Base-by-base conservation (phyloP, 768 basidiomycete genomes). In the Aureoboletus auriporus region DNA sequence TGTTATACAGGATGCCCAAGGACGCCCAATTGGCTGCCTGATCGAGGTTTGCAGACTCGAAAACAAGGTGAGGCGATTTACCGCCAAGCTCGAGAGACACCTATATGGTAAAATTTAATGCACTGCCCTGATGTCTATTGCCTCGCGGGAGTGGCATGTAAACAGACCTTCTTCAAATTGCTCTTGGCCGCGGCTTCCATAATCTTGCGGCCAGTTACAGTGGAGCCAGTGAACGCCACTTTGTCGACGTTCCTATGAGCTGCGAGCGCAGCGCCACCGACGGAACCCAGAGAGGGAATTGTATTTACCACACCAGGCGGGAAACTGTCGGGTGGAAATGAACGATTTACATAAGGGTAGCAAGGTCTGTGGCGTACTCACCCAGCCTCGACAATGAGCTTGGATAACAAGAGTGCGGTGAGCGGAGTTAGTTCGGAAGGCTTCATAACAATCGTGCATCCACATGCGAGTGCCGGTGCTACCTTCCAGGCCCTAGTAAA, bases 381-480 rank as follows among this genome's bases (percentile, higher is more conserved):
- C 86, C 92, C 92, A 35, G 92, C 91, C 69, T 93, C 89, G 52
- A 75, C 80, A 55, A 87, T 71, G 40, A 93, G 79, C 62, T 89
- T 84, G 33, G 86, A 88, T 11, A 93, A 72, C 66, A 89, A 85
- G 55, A 93, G 74, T 8, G 89, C 89, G 23, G 90, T 88, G 42
- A 93, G 72, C 10, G 90, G 89, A 1, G 87, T 90, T 46, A 91
- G 64, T 67, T 94, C 92, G 12, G 89, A 93, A 3, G 93, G 91
- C 67, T 96, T 97, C 84, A 98, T 88, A 59, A 97, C 86, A 61
- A 95, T 85, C 20, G 90, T 91, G 69, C 92, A 94, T 31, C 94
- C 93, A 46, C 82, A 81, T 8, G 93, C 92, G 47, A 97, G 78
- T 12, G 93, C 92, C 8, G 93, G 94, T 9, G 88, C 93, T 39